phyloP scores from a whole-genome alignment of 805 yeast genomes.

The Candida quercuum region DNA sequence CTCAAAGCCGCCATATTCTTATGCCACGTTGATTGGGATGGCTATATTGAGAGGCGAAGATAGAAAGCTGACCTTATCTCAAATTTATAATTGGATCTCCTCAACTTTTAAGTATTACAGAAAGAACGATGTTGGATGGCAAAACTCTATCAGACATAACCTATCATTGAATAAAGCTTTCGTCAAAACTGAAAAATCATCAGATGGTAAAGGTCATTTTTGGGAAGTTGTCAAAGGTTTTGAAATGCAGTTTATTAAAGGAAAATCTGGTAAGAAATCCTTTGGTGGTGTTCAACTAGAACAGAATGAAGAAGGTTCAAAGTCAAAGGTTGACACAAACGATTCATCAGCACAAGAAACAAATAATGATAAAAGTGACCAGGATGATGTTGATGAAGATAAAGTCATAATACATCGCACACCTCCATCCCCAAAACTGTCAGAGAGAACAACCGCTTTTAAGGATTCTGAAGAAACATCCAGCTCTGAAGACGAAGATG shows the following conservation, averaged over 20 bases:
- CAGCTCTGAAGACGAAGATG: constrained; percentile 9
- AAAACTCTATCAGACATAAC: constrained; percentile 93
- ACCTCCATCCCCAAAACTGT: neutral
- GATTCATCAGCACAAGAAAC: constrained; percentile 3
- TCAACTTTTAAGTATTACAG: constrained; percentile 79
- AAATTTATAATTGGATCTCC: constrained; percentile 89
- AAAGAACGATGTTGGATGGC: constrained; percentile 92
- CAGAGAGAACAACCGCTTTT: constrained; percentile 6
- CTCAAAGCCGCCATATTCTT: constrained; percentile 85
- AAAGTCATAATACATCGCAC: neutral
- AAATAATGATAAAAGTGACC: no score
- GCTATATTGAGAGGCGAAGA: constrained; percentile 79
- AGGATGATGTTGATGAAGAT: constrained; percentile 11
- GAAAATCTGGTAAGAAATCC: constrained; percentile 40
- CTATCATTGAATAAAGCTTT: constrained; percentile 90
- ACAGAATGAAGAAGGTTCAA: constrained; percentile 2
- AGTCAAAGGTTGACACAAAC: constrained; percentile 1
- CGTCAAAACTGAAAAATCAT: constrained; percentile 83
- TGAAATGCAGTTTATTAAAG: constrained; percentile 74
- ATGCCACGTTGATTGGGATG: constrained; percentile 91
- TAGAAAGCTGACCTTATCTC: constrained; percentile 69
- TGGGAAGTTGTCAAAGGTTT: constrained; percentile 87
- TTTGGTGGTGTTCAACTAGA: constrained; percentile 7
- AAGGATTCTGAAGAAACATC: neutral
- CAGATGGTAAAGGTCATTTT: constrained; percentile 81